A percentile compares a stretch with the other conserved stretches of the same genome.
Conservation (phyloP, 768 basidiomycete genomes). For the Auricularia sp. region DNA sequence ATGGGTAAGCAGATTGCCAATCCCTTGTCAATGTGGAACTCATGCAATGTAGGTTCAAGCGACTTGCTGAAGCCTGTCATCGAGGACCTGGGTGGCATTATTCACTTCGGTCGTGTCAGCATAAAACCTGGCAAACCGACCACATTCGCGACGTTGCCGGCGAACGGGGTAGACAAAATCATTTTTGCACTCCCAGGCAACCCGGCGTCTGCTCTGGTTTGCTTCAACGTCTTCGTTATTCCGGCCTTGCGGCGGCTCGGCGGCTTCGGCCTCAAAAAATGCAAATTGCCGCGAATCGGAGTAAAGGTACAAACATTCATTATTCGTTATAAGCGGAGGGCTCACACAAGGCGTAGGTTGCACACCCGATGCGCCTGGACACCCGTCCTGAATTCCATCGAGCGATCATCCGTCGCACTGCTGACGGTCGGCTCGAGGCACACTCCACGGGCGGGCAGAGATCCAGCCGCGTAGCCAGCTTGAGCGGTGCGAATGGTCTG, state of each 20-base stretch:
- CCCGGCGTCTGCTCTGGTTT: slow-evolving; percentile 80
- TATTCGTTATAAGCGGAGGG: not conserved
- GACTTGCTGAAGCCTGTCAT: slow-evolving; percentile 85
- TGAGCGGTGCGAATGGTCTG: slow-evolving; percentile 74
- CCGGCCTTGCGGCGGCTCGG: slow-evolving; percentile 68
- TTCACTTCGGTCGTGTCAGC: slow-evolving; percentile 80
- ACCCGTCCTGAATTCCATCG: slow-evolving; percentile 77
- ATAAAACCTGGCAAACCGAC: slow-evolving; percentile 84
- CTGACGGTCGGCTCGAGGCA: slow-evolving; percentile 43
- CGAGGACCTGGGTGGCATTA: slow-evolving; percentile 63
- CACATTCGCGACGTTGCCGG: slow-evolving; percentile 73
- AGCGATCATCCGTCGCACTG: slow-evolving; percentile 42
- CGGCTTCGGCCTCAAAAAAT: slow-evolving; percentile 47
- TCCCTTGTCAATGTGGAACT: not conserved
- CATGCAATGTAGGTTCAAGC: slow-evolving; percentile 29
- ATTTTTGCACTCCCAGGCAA: slow-evolving; percentile 85
- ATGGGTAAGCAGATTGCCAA: slow-evolving; percentile 44
- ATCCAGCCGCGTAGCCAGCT: slow-evolving; percentile 70
- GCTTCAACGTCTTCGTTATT: slow-evolving; percentile 74
- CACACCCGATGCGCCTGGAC: slow-evolving; percentile 53
- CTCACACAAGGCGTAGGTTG: slow-evolving; percentile 7
- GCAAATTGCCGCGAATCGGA: slow-evolving; percentile 49
- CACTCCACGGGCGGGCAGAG: slow-evolving; percentile 81
- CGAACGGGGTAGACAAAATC: slow-evolving; percentile 37
- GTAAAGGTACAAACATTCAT: slow-evolving; percentile 43